Conservation (phyloP, 2,329 filamentous ascomycete species). For the Cladorrhinum sp. region DNA sequence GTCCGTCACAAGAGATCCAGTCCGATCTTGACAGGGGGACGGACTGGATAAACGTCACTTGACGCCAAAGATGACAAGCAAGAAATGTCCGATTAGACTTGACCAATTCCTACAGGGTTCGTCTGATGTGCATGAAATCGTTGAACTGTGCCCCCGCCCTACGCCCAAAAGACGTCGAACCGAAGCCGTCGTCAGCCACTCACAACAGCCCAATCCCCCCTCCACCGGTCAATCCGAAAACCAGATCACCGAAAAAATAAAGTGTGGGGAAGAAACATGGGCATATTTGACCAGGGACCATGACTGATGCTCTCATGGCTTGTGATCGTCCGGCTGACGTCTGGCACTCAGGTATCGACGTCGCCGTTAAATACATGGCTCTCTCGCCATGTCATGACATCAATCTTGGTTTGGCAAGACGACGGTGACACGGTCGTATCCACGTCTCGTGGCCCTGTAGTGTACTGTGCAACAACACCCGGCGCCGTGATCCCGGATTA, state of each 20-base stretch:
- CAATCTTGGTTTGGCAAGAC: background rate
- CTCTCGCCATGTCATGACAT: background rate
- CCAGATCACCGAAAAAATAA: background rate
- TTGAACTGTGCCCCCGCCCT: conserved; percentile 19
- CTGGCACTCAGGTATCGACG: background rate
- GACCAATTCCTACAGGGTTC: conserved; percentile 10
- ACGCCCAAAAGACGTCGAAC: conserved; percentile 11
- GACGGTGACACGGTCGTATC: background rate
- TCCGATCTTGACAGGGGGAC: conserved; percentile 6
- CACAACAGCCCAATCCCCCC: background rate
- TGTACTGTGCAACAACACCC: background rate
- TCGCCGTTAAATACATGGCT: background rate
- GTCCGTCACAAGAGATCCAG: background rate
- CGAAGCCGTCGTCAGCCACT: conserved; percentile 10
- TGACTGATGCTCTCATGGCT: background rate
- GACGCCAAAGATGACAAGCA: background rate
- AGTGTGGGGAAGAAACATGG: background rate
- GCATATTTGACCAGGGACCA: background rate
- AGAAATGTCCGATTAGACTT: conserved; percentile 14
- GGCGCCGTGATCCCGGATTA: background rate
- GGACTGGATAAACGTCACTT: no score
- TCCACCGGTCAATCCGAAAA: background rate
- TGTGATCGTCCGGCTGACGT: background rate
- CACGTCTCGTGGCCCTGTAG: background rate
- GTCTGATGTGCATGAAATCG: conserved; percentile 13